Conservation (phyloP, 225 moss, liverwort and hornwort genomes). For the Physcomitrellopsis africana region DNA sequence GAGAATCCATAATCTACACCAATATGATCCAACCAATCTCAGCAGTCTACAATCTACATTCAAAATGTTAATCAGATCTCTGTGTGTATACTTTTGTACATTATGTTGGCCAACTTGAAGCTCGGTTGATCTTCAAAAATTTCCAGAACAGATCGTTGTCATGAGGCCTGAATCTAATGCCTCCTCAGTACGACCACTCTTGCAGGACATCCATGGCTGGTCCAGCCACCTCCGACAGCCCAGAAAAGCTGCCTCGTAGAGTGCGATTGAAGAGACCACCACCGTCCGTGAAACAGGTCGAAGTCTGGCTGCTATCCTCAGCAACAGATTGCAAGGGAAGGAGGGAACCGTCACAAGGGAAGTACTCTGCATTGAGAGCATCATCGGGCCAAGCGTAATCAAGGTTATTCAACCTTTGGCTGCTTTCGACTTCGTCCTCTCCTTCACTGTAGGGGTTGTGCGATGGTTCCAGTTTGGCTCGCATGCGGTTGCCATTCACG, state of each 20-base stretch:
- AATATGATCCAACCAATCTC: not conserved
- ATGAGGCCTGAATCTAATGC: too few species aligned
- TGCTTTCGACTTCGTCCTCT: conserved; percentile 29
- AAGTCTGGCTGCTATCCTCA: conserved; percentile 19
- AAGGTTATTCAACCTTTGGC: conserved; percentile 10
- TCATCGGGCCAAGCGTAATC: conserved; percentile 17
- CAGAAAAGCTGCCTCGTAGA: not conserved
- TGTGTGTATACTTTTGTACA: not conserved
- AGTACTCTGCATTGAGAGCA: not conserved
- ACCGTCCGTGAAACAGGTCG: conserved; percentile 18
- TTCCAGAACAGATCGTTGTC: too few species aligned
- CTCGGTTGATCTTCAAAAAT: not conserved
- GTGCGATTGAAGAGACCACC: not conserved
- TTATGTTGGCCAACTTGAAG: not conserved
- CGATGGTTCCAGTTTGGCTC: conserved; percentile 28
- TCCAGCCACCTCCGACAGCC: conserved; percentile 23
- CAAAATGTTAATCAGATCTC: not conserved
- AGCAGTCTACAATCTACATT: not conserved
- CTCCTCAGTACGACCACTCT: conserved; percentile 31
- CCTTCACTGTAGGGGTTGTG: conserved; percentile 21
- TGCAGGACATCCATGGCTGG: conserved; percentile 17
- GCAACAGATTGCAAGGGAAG: conserved; percentile 11
- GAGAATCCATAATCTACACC: not conserved
- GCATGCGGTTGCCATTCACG: not conserved
- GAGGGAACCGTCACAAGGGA: conserved; percentile 13